These are phyloP conservation scores for Xylaria telfairii DNA, from an alignment of 495 filamentous ascomycete genomes.

Conservation along the genomic window DNA sequence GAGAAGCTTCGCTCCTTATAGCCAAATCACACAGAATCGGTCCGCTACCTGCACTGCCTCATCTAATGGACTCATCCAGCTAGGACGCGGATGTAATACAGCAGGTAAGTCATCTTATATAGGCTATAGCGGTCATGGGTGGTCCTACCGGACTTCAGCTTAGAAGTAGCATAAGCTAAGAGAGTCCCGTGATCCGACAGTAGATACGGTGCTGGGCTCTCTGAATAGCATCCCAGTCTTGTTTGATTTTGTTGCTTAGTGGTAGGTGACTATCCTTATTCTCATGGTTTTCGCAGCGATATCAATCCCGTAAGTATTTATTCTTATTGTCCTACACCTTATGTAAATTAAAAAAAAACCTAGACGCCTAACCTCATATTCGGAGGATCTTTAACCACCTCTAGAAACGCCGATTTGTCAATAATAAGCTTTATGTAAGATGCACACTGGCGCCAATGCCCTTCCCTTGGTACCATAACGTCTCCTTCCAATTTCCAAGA, in stretches of 20 bases:
- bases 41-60: slow-evolving; percentile 4
- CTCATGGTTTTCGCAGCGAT: background rate
- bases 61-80: background rate
- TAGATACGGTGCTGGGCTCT: background rate
- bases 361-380: background rate
- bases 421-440: slow-evolving; percentile 18
- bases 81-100: slow-evolving; percentile 10
- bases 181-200: slow-evolving; percentile 2
- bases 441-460: slow-evolving; percentile 77
- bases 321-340: background rate
- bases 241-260: background rate
- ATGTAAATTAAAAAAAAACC: background rate
- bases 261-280: background rate
- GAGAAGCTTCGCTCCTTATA: background rate
- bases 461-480: slow-evolving; percentile 70
- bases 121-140: background rate
- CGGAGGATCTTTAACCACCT: background rate
- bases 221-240: background rate
- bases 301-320: background rate
- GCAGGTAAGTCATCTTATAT: background rate
- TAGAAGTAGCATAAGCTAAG: background rate
- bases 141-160: background rate
- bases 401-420: slow-evolving; percentile 13
- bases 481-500: slow-evolving; percentile 74
- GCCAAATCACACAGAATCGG: background rate